A percentile compares a stretch with the other conserved stretches of the same genome.
These are phyloP conservation scores for Phaffia rhodozyma DNA, from an alignment of 1,284 basidiomycete genomes.

Conservation along the genomic window DNA sequence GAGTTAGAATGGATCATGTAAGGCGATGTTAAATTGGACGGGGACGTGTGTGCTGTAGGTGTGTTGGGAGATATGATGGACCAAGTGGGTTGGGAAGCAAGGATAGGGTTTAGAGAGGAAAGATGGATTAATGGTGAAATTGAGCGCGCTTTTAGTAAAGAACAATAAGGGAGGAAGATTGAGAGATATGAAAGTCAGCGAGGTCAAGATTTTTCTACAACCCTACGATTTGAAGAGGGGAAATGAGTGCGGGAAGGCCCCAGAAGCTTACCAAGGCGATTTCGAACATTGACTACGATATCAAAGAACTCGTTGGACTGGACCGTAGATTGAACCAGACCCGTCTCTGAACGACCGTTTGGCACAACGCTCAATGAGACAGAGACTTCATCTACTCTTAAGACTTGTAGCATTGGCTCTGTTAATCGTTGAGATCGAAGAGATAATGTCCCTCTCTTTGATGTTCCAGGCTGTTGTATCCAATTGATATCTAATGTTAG, in stretches of 20 bases:
- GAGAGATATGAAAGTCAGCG: not conserved
- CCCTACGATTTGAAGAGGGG: conserved; percentile 18
- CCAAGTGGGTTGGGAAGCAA: not conserved
- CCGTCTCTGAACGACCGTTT: conserved; percentile 28
- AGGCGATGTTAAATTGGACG: conserved; percentile 19
- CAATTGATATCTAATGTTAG: not conserved
- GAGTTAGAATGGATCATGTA: conserved; percentile 58
- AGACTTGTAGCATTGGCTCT: conserved; percentile 56
- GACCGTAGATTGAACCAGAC: conserved; percentile 37
- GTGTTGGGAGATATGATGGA: not conserved
- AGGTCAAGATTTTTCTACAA: not conserved
- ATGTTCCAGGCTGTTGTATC: conserved; percentile 51
- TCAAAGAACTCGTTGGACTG: conserved; percentile 46
- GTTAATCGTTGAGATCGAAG: conserved; percentile 64
- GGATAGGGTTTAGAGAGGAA: conserved; percentile 30
- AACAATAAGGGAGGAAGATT: not conserved
- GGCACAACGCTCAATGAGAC: conserved; percentile 36
- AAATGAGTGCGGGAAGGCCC: conserved; percentile 23
- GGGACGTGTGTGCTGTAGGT: not conserved
- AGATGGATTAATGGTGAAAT: conserved; percentile 17
- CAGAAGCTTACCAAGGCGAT: conserved; percentile 36
- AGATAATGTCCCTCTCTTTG: conserved; percentile 58
- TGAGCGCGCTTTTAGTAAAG: conserved; percentile 8
- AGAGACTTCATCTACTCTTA: conserved; percentile 54
- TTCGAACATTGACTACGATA: conserved; percentile 41